Conservation (phyloP, 192 early-diverging fungal species). For the Umbelopsis sp. region DNA sequence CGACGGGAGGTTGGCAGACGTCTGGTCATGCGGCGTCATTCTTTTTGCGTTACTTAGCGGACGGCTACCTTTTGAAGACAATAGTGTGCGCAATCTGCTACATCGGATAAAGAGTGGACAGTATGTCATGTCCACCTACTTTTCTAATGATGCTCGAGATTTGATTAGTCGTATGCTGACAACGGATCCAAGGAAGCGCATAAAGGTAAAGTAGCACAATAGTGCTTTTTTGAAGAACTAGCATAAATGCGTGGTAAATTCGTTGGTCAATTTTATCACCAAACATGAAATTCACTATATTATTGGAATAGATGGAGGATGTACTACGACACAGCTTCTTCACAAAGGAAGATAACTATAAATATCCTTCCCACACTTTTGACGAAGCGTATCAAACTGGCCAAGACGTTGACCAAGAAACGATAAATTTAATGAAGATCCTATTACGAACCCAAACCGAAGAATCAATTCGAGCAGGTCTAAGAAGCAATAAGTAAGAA, state of each 20-base stretch:
- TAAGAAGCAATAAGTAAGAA: not conserved
- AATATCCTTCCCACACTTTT: not conserved
- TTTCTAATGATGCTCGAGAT: slow-evolving; percentile 65
- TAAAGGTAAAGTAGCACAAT: slow-evolving; percentile 41
- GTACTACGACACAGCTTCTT: slow-evolving; percentile 31
- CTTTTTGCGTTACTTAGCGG: slow-evolving; percentile 83
- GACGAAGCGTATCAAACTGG: not conserved
- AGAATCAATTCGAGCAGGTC: not conserved
- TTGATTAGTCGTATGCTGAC: slow-evolving; percentile 75
- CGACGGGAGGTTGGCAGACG: slow-evolving; percentile 65
- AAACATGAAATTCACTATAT: not conserved
- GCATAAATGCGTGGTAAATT: not conserved
- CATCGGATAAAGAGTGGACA: slow-evolving; percentile 67
- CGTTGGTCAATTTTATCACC: no score
- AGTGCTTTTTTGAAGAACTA: not conserved
- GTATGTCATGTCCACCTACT: slow-evolving; percentile 69
- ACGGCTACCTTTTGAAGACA: slow-evolving; percentile 82
- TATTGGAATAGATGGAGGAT: slow-evolving; percentile 22
- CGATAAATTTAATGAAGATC: not conserved
- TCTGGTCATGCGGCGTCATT: slow-evolving; percentile 96
- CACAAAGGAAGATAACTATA: not conserved
- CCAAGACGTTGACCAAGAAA: not conserved
- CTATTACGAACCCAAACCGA: not conserved
- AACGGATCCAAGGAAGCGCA: slow-evolving; percentile 68
- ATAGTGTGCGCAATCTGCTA: slow-evolving; percentile 67